Evolutionary conservation across 345 rosid genomes (phyloP), one percentile per base, ranked within the genome.

Genomic region (Euphorbia lathyris): DNA sequence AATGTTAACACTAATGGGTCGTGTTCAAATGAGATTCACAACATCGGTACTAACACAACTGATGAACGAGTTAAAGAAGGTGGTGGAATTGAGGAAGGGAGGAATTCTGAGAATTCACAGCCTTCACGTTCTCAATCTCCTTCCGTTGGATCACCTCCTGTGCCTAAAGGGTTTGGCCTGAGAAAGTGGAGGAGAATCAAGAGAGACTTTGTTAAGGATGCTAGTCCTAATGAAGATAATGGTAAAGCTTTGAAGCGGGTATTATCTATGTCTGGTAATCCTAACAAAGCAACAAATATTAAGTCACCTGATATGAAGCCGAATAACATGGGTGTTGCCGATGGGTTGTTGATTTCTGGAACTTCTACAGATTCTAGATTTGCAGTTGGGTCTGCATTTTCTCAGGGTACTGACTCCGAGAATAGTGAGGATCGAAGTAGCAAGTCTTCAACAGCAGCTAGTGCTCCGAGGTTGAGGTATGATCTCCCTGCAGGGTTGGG

Each of bases 161-260:
- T 76, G 0, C 13, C 69, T 13, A 93, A 84, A 70, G 92, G 96
- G 5, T 81, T 68, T 68, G 97, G 98, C 20, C 75, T 93, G 83
- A 89, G 78, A 83, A 91, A 89, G 78, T 88, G 98, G 98, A 84
- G 83, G 83, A 80, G 98, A 43, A 72, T 90, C 63, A 88, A 73
- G 83, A 82, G 97, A 78, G 87, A 79, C 53, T 58, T 78, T 72
- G 81, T 77, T 47, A 85, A 84, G 80, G 96, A 86, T 82, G 63
- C 60, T 38, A 73, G 72, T 66, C 65, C 77, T 20, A 64, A 36
- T 56, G 60, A 64, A 47, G 94, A 89, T 64, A 75, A 55, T 51
- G 59, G 87, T 74, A 88, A 84, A 76, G 65, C 73, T 69, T 76
- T 88, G 83, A 95, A 95, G 72, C 84, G 97, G 53, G 93, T 82